Base-by-base conservation (phyloP, 1,284 basidiomycete species). In the Cryptococcus sp. region DNA sequence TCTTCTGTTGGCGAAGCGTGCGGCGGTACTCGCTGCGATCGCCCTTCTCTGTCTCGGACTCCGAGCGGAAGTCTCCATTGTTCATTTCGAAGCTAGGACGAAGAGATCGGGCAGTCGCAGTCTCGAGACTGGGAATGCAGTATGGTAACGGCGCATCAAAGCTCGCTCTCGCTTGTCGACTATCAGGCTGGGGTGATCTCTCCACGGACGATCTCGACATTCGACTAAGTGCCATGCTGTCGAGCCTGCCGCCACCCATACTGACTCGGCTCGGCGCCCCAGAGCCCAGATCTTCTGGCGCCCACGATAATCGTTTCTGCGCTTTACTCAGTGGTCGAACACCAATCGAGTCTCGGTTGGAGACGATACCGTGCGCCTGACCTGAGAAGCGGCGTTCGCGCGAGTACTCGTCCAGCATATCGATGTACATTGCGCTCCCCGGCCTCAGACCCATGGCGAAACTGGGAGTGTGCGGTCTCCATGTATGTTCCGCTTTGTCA, bases 391-490 rank as follows among this genome's bases (percentile, higher is more conserved):
- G 56, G 19, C 45, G 42, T 5, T 61, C 61, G 8, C 57, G 53
- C 19, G 64, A 51, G 53, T 78, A 76, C 19, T 71, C 71, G 35
- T 74, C 73, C 16, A 76, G 60, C 19, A 78, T 62, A 47, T 72
- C 72, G 46, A 70, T 57, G 52, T 72, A 74, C n/a, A 59, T 50
- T 16, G 55, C 49, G 55, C 70, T 71, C 6, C 50, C 60, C 13
- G 66, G 66, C 57, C 68, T 62, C 4, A 56, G 40, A 5, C 50
- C 58, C 54, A 39, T 49, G 10, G 50, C 51, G 45, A 73, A 68
- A 45, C 57, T 60, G 5, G 69, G 65, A 3, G 71, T 69, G 38
- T 55, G 58, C 15, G 65, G 50, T 38, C 67, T 60, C 22, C 53
- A 54, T 23, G 43, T 46, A 38, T 22, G 16, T 15, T 38, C 25